Conservation (phyloP, 2,329 filamentous ascomycete species). For the Hortaea werneckii region DNA sequence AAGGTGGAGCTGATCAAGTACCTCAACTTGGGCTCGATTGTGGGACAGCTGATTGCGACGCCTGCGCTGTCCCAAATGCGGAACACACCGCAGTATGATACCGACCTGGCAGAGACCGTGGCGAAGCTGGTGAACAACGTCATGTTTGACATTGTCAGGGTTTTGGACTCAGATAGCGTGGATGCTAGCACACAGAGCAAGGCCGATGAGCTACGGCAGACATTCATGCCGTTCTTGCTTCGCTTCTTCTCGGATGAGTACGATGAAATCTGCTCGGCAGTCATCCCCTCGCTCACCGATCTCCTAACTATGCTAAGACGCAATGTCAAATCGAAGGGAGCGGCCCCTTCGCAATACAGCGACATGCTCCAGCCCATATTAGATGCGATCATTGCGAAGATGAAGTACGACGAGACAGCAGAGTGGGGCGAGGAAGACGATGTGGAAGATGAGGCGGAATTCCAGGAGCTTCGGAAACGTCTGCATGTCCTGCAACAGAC, state of each 20-base stretch:
- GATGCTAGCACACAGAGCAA: conserved; percentile 57
- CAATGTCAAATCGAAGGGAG: conserved; percentile 50
- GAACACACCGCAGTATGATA: conserved; percentile 81
- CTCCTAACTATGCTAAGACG: conserved; percentile 85
- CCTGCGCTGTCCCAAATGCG: conserved; percentile 69
- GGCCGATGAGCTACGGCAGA: conserved; percentile 71
- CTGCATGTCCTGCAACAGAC: conserved; percentile 87
- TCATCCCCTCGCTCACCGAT: conserved; percentile 88
- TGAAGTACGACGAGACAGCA: conserved; percentile 93
- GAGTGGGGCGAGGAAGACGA: conserved; percentile 91
- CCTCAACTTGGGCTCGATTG: conserved; percentile 75
- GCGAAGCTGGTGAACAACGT: conserved; percentile 92
- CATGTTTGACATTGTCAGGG: conserved; percentile 75
- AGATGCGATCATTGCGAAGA: conserved; percentile 86
- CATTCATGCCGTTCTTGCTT: conserved; percentile 76
- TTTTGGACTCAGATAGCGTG: conserved; percentile 60
- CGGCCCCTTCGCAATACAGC: conserved; percentile 64
- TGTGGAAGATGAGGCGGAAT: conserved; percentile 93
- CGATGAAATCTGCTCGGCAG: conserved; percentile 92
- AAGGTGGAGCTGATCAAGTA: conserved; percentile 92
- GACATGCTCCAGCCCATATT: conserved; percentile 78
- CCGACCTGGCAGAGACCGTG: conserved; percentile 86
- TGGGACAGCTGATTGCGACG: conserved; percentile 75
- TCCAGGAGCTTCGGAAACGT: conserved; percentile 84
- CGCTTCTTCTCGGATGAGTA: conserved; percentile 97